Evolutionary conservation across 2,329 filamentous ascomycete genomes (phyloP), one percentile per base, ranked within the genome.

Genomic region (Colletotrichum siamense): DNA sequence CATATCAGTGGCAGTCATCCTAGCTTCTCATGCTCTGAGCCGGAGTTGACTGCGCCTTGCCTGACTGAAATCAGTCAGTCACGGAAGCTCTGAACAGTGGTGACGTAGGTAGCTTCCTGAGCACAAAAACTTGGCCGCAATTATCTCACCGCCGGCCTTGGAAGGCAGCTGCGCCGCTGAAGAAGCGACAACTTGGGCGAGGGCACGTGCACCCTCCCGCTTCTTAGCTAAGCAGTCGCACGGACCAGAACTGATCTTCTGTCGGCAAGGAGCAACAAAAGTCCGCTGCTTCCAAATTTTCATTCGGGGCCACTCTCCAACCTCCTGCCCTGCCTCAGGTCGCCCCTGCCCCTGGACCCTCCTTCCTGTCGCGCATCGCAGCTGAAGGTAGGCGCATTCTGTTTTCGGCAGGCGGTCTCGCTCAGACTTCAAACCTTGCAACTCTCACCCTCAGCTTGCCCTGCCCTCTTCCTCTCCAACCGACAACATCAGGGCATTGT

Each of bases 351-450:
- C 28, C 49, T 52, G 61, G 49, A 24, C 32, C 26, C 24, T 30
- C 70, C 22, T 24, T 71, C 34, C 57, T 57, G 57, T 34, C 62
- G 36, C 73, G 39, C 63, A 73, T 73, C 39, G 32, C 69, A 67
- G 52, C 36, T 72, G 36, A 55, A 55, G 15, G 22, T 39, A 36
- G 73, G 63, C 57, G 63, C 30, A 57, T 63, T 69, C 65, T 75
- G 62, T 36, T 69, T 77, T 71, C 44, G 72, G 76, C 63, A 77
- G 76, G 76, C 76, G 74, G 76, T 77, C 74, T 74, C 52, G 55
- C 52, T 32, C 70, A 65, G 67, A 52, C 66, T 44, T 64, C 76
- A 77, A 71, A 77, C 70, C 55, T 72, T 65, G 59, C 49, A 49
- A 55, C n/a, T 74, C 70, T 39, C 49, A 28, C 39, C 44, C 71